phyloP scores from a whole-genome alignment of 768 basidiomycete species.

The Tephrocybe sp. region DNA sequence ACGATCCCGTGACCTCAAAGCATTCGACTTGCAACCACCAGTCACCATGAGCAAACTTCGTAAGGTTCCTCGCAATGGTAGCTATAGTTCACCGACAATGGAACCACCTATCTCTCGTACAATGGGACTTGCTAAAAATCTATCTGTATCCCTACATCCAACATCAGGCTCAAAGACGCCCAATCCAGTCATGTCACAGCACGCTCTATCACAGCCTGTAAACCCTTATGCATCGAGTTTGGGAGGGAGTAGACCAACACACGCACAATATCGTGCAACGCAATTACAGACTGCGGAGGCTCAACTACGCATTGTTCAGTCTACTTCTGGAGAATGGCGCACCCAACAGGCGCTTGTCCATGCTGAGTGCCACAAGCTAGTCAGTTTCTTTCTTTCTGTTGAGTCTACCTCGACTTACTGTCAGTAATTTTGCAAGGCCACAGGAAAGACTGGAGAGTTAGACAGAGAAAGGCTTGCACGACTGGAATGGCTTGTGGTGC shows the following conservation, averaged over 20 bases:
- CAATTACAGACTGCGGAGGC: constrained; percentile 67
- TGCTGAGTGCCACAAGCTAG: constrained; percentile 47
- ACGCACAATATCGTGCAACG: constrained; percentile 66
- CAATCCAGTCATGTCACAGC: neutral
- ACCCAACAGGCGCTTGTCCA: constrained; percentile 28
- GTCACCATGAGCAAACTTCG: constrained; percentile 12
- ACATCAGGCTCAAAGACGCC: neutral
- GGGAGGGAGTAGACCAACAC: constrained; percentile 1
- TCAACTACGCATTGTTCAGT: constrained; percentile 30
- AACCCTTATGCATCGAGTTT: neutral
- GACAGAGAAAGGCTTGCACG: constrained; percentile 46
- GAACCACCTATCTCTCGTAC: constrained; percentile 10
- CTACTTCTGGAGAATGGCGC: neutral
- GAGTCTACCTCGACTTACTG: neutral
- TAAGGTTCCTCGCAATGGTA: constrained; percentile 1
- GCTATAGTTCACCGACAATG: neutral
- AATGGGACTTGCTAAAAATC: constrained; percentile 12
- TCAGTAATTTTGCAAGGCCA: constrained; percentile 36
- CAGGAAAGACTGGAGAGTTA: constrained; percentile 32
- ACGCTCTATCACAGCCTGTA: neutral
- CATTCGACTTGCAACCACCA: neutral
- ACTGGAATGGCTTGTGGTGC: constrained; percentile 53
- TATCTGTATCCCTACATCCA: constrained; percentile 8
- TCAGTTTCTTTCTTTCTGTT: neutral
- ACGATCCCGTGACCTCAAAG: constrained; percentile 6